Evolutionary conservation across 2,329 filamentous ascomycete genomes (phyloP).

Genomic region (Scedosporium aurantiacum): DNA sequence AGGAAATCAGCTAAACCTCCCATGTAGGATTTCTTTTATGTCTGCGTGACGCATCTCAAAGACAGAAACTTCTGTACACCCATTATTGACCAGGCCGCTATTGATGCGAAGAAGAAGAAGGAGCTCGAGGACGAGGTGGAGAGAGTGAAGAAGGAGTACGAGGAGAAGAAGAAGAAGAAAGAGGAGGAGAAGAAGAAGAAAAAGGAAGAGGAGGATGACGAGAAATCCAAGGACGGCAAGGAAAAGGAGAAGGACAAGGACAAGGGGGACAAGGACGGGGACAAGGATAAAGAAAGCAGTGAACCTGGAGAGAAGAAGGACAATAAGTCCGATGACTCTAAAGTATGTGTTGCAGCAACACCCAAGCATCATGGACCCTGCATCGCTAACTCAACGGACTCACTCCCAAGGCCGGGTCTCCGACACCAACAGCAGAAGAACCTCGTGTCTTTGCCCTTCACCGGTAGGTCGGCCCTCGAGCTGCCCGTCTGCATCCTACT

Average conservation of each 20-base stretch:
- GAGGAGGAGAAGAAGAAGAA: constrained; percentile 53
- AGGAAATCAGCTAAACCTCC: background rate
- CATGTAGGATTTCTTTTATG: constrained; percentile 73
- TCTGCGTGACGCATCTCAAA: constrained; percentile 72
- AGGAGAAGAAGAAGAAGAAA: constrained; percentile 58
- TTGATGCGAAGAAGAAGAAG: constrained; percentile 53
- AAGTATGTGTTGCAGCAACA: constrained; percentile 1
- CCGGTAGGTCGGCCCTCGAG: constrained; percentile 39
- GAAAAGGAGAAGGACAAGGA: constrained; percentile 24
- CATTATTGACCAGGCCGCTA: constrained; percentile 56
- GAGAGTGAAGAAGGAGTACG: constrained; percentile 64
- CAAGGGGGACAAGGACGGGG: constrained; percentile 14
- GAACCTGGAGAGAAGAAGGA: background rate
- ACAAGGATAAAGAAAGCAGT: constrained; percentile 14
- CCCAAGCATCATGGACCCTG: constrained; percentile 12
- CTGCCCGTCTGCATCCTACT: background rate
- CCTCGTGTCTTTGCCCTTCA: constrained; percentile 76
- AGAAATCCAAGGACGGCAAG: constrained; percentile 32
- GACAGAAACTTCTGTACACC: constrained; percentile 72
- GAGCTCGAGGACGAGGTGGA: constrained; percentile 54
- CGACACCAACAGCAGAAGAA: constrained; percentile 41
- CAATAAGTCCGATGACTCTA: background rate
- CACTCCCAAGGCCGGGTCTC: constrained; percentile 10
- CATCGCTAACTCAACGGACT: constrained; percentile 4
- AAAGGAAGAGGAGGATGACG: constrained; percentile 35